Percentiles rank a stretch among this genome's conserved stretches.
Conservation (phyloP, 2,329 filamentous ascomycete genomes). For the Scortechinia acanthostroma region DNA sequence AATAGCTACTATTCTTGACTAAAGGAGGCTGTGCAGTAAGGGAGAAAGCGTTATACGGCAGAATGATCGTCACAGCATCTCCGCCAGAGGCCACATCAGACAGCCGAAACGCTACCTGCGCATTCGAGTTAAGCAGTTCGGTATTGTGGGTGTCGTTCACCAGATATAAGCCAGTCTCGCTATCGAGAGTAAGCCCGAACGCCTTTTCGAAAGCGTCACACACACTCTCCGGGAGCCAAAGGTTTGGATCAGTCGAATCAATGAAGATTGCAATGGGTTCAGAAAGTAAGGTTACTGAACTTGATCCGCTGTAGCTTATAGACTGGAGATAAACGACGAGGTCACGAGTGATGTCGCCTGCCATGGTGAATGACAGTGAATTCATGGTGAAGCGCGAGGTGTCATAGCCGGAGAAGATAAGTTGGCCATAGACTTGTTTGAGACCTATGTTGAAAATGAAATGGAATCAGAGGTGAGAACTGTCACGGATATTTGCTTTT, state of each 20-base stretch:
- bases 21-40: constrained; percentile 17
- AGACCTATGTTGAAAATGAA: constrained; percentile 13
- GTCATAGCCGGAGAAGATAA: constrained; percentile 31
- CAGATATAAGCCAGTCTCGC: constrained; percentile 17
- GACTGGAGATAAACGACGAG: constrained; percentile 27
- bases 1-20: constrained; percentile 16
- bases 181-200: constrained; percentile 18
- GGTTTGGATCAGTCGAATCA: constrained; percentile 23
- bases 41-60: constrained; percentile 22
- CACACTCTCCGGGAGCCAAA: constrained; percentile 21
- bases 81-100: constrained; percentile 20
- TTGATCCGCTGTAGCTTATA: constrained; percentile 23
- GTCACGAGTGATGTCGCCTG: constrained; percentile 20
- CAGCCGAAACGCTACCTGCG: constrained; percentile 20
- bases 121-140: constrained; percentile 15
- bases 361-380: constrained; percentile 24
- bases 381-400: constrained; percentile 27
- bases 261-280: constrained; percentile 22
- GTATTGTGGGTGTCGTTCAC: constrained; percentile 22
- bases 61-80: constrained; percentile 16
- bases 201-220: constrained; percentile 21
- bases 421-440: constrained; percentile 24
- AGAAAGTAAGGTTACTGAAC: constrained; percentile 17
- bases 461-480: too few species aligned
- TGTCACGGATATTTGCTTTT: neutral